phyloP scores from a whole-genome alignment of 805 yeast genomes.

The Myxozyma geophila region DNA sequence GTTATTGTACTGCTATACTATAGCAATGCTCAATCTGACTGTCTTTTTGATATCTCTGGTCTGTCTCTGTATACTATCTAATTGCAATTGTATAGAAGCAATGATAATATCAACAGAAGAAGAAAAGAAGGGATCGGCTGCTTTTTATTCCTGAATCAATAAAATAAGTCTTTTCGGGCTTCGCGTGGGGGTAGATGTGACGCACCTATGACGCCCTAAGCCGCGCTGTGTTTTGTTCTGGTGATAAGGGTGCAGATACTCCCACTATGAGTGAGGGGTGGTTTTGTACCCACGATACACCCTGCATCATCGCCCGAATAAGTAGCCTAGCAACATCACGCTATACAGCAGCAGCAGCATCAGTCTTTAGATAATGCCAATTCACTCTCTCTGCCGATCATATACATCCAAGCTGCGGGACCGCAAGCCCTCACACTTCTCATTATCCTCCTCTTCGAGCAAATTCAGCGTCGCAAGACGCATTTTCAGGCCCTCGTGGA shows the following conservation, averaged over 20 bases:
- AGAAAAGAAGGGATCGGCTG: no score
- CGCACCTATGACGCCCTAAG: background rate
- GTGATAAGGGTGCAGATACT: no score
- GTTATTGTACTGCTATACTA: background rate
- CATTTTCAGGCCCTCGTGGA: slow-evolving; percentile 19
- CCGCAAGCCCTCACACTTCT: background rate
- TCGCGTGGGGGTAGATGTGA: background rate
- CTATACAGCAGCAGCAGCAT: no score
- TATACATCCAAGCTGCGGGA: slow-evolving; percentile 12
- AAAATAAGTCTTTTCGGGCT: background rate
- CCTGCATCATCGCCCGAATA: background rate
- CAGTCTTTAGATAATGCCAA: background rate
- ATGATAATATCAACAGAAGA: no score
- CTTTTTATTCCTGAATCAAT: no score
- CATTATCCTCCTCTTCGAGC: slow-evolving; percentile 7
- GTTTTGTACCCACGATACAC: no score
- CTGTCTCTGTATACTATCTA: background rate
- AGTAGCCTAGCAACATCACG: background rate
- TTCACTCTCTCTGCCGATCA: background rate
- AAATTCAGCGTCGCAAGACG: slow-evolving; percentile 15
- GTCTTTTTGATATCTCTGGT: background rate
- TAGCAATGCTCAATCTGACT: no score
- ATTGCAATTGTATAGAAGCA: no score
- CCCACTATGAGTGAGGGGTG: no score
- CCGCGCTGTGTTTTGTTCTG: background rate